Percentiles rank a stretch among this genome's conserved stretches.
Evolutionary conservation across 2,329 filamentous ascomycete genomes (phyloP).

Genomic region (Aureobasidium zeae): DNA sequence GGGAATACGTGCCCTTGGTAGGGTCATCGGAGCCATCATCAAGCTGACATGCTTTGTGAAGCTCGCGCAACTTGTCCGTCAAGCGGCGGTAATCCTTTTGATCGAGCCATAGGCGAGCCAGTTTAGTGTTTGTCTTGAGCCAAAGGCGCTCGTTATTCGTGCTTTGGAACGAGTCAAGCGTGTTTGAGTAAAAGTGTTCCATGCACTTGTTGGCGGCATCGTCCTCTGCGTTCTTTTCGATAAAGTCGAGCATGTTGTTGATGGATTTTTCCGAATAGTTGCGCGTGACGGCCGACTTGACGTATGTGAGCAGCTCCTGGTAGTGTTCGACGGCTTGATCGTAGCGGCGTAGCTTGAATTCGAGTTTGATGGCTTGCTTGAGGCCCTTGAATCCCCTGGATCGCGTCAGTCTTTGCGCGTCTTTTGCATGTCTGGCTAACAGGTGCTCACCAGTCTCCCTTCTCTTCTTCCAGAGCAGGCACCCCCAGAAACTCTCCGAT

Average conservation of each 20-base stretch:
- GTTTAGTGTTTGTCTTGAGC: constrained; percentile 97
- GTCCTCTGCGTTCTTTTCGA: constrained; percentile 77
- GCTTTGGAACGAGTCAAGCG: constrained; percentile 87
- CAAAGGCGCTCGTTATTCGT: constrained; percentile 96
- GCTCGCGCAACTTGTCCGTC: constrained; percentile 72
- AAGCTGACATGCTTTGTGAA: constrained; percentile 80
- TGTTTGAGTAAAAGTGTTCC: constrained; percentile 91
- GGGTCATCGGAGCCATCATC: constrained; percentile 84
- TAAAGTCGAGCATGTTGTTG: constrained; percentile 97
- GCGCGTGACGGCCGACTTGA: constrained; percentile 90
- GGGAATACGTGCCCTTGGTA: constrained; percentile 89
- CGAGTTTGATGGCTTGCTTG: constrained; percentile 96
- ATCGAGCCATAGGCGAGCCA: constrained; percentile 82
- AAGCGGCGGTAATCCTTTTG: constrained; percentile 78
- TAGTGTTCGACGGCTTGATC: constrained; percentile 87
- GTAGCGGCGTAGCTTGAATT: constrained; percentile 86
- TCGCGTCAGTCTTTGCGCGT: constrained; percentile 2
- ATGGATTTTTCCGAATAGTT: constrained; percentile 99
- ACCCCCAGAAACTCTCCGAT: constrained; percentile 89
- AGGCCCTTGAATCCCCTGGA: constrained; percentile 81
- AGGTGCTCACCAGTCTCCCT: constrained; percentile 69
- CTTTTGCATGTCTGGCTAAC: neutral
- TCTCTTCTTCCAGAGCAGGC: constrained; percentile 73
- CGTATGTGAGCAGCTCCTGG: constrained; percentile 88
- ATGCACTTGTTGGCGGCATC: constrained; percentile 69